These are phyloP conservation scores for Hanseniaspora clermontiae DNA, from an alignment of 805 yeast genomes.

Conservation along the genomic window DNA sequence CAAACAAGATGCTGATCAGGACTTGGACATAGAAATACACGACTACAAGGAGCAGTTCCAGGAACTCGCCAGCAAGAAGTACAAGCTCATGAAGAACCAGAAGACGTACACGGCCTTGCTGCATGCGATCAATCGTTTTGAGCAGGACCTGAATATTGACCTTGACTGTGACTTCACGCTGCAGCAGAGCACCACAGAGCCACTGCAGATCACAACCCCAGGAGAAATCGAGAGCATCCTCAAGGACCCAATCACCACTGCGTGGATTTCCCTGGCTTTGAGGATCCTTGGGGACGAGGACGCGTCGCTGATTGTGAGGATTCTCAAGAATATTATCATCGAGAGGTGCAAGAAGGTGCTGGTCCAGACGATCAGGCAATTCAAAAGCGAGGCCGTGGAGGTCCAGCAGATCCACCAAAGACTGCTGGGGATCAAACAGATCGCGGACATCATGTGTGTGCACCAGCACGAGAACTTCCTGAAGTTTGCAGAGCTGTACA, in stretches of 20 bases:
- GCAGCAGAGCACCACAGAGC: conserved; percentile 4
- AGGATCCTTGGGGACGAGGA: neutral
- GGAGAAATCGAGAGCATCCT: conserved; percentile 1
- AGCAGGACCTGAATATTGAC: conserved; percentile 1
- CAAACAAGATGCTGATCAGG: neutral
- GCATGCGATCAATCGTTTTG: neutral
- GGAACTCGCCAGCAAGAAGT: conserved; percentile 1
- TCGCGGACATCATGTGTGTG: conserved; percentile 42
- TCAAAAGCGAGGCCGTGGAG: conserved; percentile 44
- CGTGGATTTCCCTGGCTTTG: neutral
- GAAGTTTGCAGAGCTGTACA: conserved; percentile 68
- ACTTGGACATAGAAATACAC: neutral
- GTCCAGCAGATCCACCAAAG: conserved; percentile 65
- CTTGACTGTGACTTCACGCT: conserved; percentile 15
- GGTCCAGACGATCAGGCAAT: conserved; percentile 48
- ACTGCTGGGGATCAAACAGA: conserved; percentile 49
- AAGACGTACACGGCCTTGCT: neutral
- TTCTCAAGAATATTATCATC: conserved; percentile 48
- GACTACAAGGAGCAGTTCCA: neutral
- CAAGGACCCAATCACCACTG: neutral
- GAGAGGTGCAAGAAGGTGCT: conserved; percentile 67
- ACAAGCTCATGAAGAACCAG: neutral
- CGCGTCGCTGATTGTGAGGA: conserved; percentile 24
- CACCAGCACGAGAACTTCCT: conserved; percentile 51
- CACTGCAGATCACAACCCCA: conserved; percentile 14